Base-by-base conservation (phyloP, 2,329 filamentous ascomycete genomes). In the Xylogone sp. region DNA sequence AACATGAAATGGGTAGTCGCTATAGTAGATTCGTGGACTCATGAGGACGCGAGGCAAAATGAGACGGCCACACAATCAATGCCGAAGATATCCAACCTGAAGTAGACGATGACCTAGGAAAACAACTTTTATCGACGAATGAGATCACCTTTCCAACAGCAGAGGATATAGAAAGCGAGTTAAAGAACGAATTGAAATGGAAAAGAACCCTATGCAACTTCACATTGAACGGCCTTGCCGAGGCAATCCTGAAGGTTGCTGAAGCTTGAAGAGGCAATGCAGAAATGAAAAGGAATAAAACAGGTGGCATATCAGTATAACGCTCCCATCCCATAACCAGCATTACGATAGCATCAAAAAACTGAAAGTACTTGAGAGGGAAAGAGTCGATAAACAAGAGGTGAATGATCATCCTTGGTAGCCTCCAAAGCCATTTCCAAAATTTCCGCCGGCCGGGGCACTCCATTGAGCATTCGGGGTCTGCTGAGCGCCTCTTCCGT, bases 401-500 rank as follows among this genome's bases (percentile, higher is more conserved):
- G 42, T 42, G 49, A 42, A 22, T 24, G 31, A 43, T 62, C 77
- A 85, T 57, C 79, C 79, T 69, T 84, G 82, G 69, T 86, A 86
- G 56, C 80, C 69, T 58, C 77, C 76, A 66, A 83, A 86, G 53
- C 81, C 82, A 61, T 81, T 83, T 68, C 76, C 77, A 65, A 80
- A 83, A 67, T 77, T 81, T 66, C 83, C 80, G 57, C 78, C 80
- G 42, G 79, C 77, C 39, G 75, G 75, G 61, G 83, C 81, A 54
- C 63, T 68, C 69, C 69, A 71, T 45, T 69, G 68, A 47, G 66
- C 57, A 55, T 62, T 64, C 24, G 61, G 61, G 45, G 59, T 61
- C 55, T 60, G 65, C 56, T 78, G 78, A 56, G 78, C 78, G 58
- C 88, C 90, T 67, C 90, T 89, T 56, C 89, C 90, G 66, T 91